phyloP scores from a whole-genome alignment of 371 early-diverging fungal genomes.

The Saksenaea oblongispora region DNA sequence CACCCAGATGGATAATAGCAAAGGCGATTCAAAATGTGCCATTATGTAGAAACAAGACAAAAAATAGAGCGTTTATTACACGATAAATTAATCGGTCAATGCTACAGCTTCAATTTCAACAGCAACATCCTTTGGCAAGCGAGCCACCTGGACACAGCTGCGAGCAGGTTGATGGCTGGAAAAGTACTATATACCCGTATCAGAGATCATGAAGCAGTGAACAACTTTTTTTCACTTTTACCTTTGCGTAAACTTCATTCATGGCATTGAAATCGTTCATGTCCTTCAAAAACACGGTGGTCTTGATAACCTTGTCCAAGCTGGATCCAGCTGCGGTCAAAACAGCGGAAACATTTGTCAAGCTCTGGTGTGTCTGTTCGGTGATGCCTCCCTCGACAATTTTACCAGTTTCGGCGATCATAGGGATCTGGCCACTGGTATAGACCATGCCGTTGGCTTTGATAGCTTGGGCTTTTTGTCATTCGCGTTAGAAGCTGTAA shows the following conservation, averaged over 20 bases:
- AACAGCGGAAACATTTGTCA: constrained; percentile 72
- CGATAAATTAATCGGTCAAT: constrained; percentile 1
- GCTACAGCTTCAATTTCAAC: constrained; percentile 74
- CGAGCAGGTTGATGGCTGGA: constrained; percentile 71
- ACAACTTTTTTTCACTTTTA: constrained; percentile 15
- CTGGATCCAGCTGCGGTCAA: constrained; percentile 70
- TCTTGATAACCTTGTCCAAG: constrained; percentile 78
- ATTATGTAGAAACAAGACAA: constrained; percentile 33
- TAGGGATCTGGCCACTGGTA: constrained; percentile 67
- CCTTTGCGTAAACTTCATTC: constrained; percentile 75
- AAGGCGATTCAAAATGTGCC: constrained; percentile 25
- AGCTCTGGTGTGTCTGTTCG: constrained; percentile 63
- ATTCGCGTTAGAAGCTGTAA: background rate
- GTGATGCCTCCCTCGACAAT: constrained; percentile 38
- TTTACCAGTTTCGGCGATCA: constrained; percentile 43
- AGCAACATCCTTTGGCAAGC: constrained; percentile 73
- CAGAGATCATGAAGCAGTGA: background rate
- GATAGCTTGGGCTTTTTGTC: constrained; percentile 51
- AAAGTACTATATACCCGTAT: constrained; percentile 40
- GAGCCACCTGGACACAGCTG: constrained; percentile 80
- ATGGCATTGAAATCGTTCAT: constrained; percentile 81
- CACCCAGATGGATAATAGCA: constrained; percentile 24
- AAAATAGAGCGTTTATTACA: background rate
- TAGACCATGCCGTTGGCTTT: constrained; percentile 72
- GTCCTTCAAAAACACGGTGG: constrained; percentile 80